phyloP scores from a whole-genome alignment of 441 rosid genomes.

The Sinapis alba region DNA sequence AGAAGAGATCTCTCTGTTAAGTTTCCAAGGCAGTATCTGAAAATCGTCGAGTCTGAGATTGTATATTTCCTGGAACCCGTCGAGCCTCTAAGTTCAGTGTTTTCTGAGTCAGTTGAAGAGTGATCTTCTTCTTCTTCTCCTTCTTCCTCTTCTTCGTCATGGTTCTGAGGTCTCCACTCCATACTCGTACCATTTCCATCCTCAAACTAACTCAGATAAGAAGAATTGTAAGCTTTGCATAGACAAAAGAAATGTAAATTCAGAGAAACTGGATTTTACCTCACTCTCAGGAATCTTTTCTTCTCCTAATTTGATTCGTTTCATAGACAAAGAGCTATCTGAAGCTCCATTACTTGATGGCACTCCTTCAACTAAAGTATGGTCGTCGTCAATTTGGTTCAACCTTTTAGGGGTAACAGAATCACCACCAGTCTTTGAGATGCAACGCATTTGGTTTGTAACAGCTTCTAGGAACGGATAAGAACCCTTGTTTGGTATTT shows the following conservation, averaged over 20 bases:
- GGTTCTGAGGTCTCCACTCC: conserved; percentile 46
- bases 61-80: conserved; percentile 40
- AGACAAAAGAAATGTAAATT: background rate
- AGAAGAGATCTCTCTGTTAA: conserved; percentile 67
- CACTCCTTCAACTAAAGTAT: conserved; percentile 47
- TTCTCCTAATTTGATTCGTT: conserved; percentile 59
- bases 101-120: conserved; percentile 59
- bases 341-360: conserved; percentile 43
- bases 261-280: conserved; percentile 27
- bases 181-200: conserved; percentile 38
- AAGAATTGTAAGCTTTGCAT: background rate
- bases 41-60: conserved; percentile 57
- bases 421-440: conserved; percentile 59
- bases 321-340: conserved; percentile 47
- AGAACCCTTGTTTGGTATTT: conserved; percentile 45
- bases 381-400: conserved; percentile 37
- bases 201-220: conserved; percentile 47
- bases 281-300: conserved; percentile 43
- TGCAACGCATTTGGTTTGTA: conserved; percentile 65
- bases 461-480: conserved; percentile 64
- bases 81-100: conserved; percentile 51
- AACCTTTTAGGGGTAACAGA: conserved; percentile 53
- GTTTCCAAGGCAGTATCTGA: conserved; percentile 79
- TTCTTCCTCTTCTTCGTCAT: conserved; percentile 30
- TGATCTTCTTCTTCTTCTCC: conserved; percentile 29